These are phyloP conservation scores for Pichia sp. DNA, from an alignment of 1,139 yeast species.

Conservation along the genomic window DNA sequence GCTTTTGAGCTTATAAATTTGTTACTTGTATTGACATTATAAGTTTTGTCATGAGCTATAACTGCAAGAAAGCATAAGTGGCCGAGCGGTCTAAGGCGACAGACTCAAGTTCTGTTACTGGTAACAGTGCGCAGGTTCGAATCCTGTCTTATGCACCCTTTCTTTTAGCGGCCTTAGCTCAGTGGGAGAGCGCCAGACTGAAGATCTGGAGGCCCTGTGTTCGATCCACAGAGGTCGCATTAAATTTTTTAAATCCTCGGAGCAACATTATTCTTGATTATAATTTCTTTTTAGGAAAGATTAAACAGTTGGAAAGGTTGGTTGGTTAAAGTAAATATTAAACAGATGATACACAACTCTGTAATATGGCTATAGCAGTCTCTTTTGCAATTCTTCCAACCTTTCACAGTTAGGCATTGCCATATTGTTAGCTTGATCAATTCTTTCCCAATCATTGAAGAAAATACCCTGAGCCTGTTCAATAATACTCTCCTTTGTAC, in stretches of 20 bases:
- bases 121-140: conserved; percentile 28
- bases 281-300: not conserved
- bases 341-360: not conserved
- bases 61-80: conserved; percentile 20
- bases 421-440: conserved; percentile 40
- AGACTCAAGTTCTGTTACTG: conserved; percentile 28
- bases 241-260: conserved; percentile 3
- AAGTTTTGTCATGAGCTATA: too few species aligned
- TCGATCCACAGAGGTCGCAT: conserved; percentile 90
- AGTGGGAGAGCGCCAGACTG: conserved; percentile 92
- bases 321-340: not conserved
- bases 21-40: too few species aligned
- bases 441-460: conserved; percentile 56
- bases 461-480: conserved; percentile 84
- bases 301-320: not conserved
- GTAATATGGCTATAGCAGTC: not conserved
- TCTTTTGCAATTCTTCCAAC: conserved; percentile 33
- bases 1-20: too few species aligned
- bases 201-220: conserved; percentile 93
- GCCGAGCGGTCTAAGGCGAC: conserved; percentile 29
- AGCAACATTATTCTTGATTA: too few species aligned
- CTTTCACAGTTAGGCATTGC: conserved; percentile 53
- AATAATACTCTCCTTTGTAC: conserved; percentile 54
- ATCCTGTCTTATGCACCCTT: conserved; percentile 22
- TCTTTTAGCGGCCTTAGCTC: conserved; percentile 48